phyloP scores from a whole-genome alignment of 257 asterid genomes.

The Eustoma russellianum region DNA sequence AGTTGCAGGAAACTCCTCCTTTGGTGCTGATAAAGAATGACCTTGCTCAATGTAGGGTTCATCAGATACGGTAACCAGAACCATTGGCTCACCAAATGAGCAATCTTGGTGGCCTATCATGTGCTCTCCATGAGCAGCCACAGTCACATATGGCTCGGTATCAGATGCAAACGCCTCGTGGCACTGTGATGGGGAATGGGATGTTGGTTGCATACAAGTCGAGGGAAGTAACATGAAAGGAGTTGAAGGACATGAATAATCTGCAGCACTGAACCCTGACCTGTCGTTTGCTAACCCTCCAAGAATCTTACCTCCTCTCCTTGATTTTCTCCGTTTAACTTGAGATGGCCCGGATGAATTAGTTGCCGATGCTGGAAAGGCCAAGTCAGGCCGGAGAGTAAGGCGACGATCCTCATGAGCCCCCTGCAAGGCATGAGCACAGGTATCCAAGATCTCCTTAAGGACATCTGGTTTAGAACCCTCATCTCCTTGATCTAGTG shows the following conservation, averaged over 20 bases:
- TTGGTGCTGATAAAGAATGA: constrained; percentile 30
- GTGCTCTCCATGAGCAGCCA: constrained; percentile 54
- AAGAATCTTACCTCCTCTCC: constrained; percentile 39
- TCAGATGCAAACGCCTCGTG: constrained; percentile 33
- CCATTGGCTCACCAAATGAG: constrained; percentile 25
- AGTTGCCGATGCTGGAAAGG: constrained; percentile 26
- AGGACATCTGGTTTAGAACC: constrained; percentile 39
- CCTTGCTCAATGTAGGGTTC: constrained; percentile 15
- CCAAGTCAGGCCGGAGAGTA: constrained; percentile 27
- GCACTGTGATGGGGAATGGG: constrained; percentile 24
- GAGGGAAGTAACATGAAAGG: constrained; percentile 28
- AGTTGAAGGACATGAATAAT: constrained; percentile 25
- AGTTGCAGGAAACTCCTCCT: constrained; percentile 2
- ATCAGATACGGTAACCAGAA: constrained; percentile 3
- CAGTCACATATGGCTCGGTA: constrained; percentile 27
- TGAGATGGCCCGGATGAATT: constrained; percentile 33
- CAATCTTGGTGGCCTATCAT: constrained; percentile 11
- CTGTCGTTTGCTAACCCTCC: constrained; percentile 25
- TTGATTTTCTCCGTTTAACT: constrained; percentile 59
- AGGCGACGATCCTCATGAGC: constrained; percentile 66
- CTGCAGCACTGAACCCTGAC: constrained; percentile 30
- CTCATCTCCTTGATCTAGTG: constrained; percentile 47
- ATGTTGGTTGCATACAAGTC: constrained; percentile 24
- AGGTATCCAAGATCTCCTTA: constrained; percentile 63
- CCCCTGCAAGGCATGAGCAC: constrained; percentile 45